Evolutionary conservation across 495 filamentous ascomycete species (phyloP).

Genomic region (Patellaria atrata): DNA sequence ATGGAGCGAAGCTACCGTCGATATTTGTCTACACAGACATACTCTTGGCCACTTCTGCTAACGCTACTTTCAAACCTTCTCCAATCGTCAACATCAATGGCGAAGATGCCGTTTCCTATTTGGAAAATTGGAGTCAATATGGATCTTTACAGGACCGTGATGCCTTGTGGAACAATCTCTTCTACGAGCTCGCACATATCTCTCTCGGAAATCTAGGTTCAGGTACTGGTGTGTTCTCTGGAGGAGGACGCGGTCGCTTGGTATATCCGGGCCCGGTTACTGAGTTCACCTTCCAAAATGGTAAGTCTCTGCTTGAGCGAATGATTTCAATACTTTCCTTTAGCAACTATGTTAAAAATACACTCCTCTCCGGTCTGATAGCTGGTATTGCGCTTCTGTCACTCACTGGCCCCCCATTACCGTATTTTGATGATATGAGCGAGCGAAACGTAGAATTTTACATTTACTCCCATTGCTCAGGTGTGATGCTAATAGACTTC

Average conservation of each 20-base stretch:
- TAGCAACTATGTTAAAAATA: constrained; percentile 1
- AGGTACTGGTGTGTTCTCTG: constrained; percentile 23
- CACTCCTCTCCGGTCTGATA: too few relatives aligned
- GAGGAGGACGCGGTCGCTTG: constrained; percentile 18
- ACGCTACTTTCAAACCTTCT: constrained; percentile 22
- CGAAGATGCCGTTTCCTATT: constrained; percentile 17
- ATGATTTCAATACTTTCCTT: constrained; percentile 12
- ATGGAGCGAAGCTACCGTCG: constrained; percentile 20
- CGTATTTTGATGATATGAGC: too few relatives aligned
- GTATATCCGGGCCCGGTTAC: constrained; percentile 17
- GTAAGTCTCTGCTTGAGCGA: constrained; percentile 8
- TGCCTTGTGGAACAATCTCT: constrained; percentile 21
- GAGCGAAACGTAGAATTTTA: too few relatives aligned
- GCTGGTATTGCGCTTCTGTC: too few relatives aligned
- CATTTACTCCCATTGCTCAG: neutral
- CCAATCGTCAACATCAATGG: constrained; percentile 23
- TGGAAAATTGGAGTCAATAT: constrained; percentile 15
- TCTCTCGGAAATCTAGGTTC: constrained; percentile 9
- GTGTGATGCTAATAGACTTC: constrained; percentile 18
- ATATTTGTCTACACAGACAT: constrained; percentile 25
- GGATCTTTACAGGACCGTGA: constrained; percentile 21
- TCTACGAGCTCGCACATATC: constrained; percentile 19
- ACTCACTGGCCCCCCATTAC: too few relatives aligned
- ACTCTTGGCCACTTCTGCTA: constrained; percentile 19
- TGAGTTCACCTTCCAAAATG: constrained; percentile 23